Evolutionary conservation across 73 alveolate species (phyloP), one percentile per base, ranked within the genome.

Genomic region (Durusdinium trenchii): DNA sequence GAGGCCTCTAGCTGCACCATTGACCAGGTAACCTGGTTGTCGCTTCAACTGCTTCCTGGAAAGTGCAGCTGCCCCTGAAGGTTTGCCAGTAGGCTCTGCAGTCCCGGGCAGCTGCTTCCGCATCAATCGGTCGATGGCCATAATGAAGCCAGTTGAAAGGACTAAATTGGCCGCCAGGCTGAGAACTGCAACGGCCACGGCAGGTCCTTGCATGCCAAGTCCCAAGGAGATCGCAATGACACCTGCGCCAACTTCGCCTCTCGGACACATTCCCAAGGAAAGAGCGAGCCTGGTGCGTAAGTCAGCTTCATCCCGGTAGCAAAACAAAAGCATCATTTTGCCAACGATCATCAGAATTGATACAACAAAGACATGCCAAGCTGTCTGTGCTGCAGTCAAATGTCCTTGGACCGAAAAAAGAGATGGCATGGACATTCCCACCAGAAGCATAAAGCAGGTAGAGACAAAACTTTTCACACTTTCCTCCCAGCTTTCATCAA

Each of bases 161-260:
- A 90, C 97, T 76, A 90, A 32, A 75, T 90, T 90, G 57, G 97
- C 86, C 30, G 97, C 97, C 71, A 90, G 36, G 97, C 97, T 90
- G 76, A 90, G 16, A 6, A 90, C 97, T 3, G 95, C 95, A 67
- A 87, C 95, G 36, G 95, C 95, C 95, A 87, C 95, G 2, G 95
- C 95, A 38, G 95, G 95, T 12, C 95, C 95, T 54, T 90, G 97
- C 97, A 90, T 90, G 30, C 97, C 97, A 26, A 90, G 97, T 30
- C 97, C 97, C 42, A 90, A 43, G 52, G 97, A 90, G 97, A 90
- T 90, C 52, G 97, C 97, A 48, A 90, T 90, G 76, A 90, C 97
- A 30, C 97, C 97, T n/a, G 71, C 96, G 4, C 96, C 76, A 69
- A 90, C 97, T 60, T 90, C 97, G 12, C 97, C 97, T 26, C 97